Percentiles rank a stretch among this genome's conserved stretches.
phyloP scores from a whole-genome alignment of 495 filamentous ascomycete genomes.

The Aspergillus egyptiacus region DNA sequence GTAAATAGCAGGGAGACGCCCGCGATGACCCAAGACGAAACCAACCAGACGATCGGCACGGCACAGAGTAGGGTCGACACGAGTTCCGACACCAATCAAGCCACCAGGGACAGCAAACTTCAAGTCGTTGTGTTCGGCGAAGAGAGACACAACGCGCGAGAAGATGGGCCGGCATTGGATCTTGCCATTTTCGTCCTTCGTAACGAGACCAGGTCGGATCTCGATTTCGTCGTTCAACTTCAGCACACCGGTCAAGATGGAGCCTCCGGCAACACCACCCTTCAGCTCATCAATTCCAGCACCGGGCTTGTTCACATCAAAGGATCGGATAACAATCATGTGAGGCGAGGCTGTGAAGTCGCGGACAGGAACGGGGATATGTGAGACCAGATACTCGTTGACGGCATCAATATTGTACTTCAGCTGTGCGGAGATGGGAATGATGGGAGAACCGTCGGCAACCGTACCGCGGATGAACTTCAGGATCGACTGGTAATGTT shows the following conservation, averaged over 20 bases:
- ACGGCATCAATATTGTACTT: slow-evolving; percentile 99
- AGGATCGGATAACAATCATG: slow-evolving; percentile 98
- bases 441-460: slow-evolving; percentile 91
- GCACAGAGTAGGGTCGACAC: slow-evolving; percentile 95
- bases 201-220: slow-evolving; percentile 92
- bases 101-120: slow-evolving; percentile 97
- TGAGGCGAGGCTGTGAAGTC: slow-evolving; percentile 87
- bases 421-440: slow-evolving; percentile 95
- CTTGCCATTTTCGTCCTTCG: slow-evolving; percentile 84
- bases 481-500: slow-evolving; percentile 91
- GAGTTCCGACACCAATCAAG: slow-evolving; percentile 93
- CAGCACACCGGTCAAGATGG: slow-evolving; percentile 89
- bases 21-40: slow-evolving; percentile 93
- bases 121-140: slow-evolving; percentile 95
- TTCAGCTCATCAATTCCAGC: slow-evolving; percentile 99
- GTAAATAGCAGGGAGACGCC: slow-evolving; percentile 88
- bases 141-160: slow-evolving; percentile 87
- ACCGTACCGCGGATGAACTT: slow-evolving; percentile 98
- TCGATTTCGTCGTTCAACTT: slow-evolving; percentile 97
- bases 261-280: slow-evolving; percentile 96
- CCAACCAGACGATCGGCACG: slow-evolving; percentile 97
- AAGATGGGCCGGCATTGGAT: slow-evolving; percentile 96
- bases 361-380: slow-evolving; percentile 83
- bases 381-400: slow-evolving; percentile 86
- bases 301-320: slow-evolving; percentile 99